phyloP scores from a whole-genome alignment of 257 asterid genomes.

The Phtheirospermum japonicum region DNA sequence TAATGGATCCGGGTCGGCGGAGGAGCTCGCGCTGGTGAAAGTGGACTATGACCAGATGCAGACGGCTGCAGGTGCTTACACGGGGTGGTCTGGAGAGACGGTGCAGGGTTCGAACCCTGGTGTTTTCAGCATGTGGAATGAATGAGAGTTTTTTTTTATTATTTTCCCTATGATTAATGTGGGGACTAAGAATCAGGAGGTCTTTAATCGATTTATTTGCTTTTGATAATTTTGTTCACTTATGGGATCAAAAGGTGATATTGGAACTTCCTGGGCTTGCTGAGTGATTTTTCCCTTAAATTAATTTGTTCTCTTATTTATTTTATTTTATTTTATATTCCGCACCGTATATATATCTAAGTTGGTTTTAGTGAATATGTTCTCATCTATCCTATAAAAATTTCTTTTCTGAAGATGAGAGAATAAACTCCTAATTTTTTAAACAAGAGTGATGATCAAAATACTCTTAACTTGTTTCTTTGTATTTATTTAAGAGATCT shows the following conservation, averaged over 20 bases:
- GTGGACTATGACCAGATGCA: constrained; percentile 68
- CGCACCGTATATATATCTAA: too few relatives aligned
- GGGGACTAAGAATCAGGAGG: constrained; percentile 10
- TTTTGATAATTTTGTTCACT: constrained; percentile 15
- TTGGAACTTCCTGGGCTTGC: neutral
- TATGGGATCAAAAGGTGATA: neutral
- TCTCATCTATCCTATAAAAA: too few relatives aligned
- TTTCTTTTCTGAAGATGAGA: too few relatives aligned
- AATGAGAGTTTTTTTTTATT: constrained; percentile 24
- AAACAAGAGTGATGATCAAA: too few relatives aligned
- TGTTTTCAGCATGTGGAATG: constrained; percentile 71
- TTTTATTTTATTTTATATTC: too few relatives aligned
- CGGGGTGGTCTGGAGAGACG: constrained; percentile 67
- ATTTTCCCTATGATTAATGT: neutral
- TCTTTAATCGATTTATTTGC: neutral
- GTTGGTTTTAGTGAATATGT: too few relatives aligned
- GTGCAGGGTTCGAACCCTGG: constrained; percentile 57
- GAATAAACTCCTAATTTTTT: too few relatives aligned
- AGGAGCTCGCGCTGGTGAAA: constrained; percentile 58
- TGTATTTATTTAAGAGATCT: too few relatives aligned
- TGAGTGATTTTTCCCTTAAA: neutral
- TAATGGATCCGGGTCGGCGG: constrained; percentile 36
- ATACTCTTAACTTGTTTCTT: too few relatives aligned
- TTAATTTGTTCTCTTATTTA: too few relatives aligned
- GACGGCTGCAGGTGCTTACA: constrained; percentile 34